Conservation (phyloP, 345 rosid genomes). For the Rhodamnia rubescens region DNA sequence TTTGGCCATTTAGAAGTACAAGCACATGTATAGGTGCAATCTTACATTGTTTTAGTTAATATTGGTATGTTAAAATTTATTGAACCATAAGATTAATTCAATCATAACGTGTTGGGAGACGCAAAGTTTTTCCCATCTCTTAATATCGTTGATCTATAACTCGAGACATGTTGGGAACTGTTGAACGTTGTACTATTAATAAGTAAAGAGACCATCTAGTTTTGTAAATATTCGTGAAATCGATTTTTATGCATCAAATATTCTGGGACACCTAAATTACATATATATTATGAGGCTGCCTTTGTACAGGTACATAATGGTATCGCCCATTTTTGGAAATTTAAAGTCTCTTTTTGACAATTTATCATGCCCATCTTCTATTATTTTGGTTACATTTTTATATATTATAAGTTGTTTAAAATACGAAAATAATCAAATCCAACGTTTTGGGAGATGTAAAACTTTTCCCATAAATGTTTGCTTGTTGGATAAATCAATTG, state of each 20-base stretch:
- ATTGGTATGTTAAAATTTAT: neutral
- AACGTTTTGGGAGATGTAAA: neutral
- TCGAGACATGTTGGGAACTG: neutral
- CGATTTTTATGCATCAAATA: neutral
- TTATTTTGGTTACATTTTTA: neutral
- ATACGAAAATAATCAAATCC: neutral
- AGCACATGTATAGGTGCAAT: neutral
- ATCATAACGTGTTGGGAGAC: neutral
- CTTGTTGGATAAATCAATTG: no score
- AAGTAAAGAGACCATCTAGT: neutral
- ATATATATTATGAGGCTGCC: neutral
- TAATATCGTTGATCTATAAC: neutral
- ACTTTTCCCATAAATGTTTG: no score
- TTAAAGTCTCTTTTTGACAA: neutral
- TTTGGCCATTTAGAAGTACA: neutral
- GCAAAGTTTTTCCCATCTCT: neutral
- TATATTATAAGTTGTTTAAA: neutral
- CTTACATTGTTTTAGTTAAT: neutral
- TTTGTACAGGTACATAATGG: neutral
- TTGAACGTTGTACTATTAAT: neutral
- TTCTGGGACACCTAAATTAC: neutral
- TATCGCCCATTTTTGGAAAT: neutral
- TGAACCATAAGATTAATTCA: neutral
- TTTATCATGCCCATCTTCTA: neutral
- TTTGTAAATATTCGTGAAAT: neutral